Evolutionary conservation across 1,139 yeast genomes (phyloP).

Genomic region (Yamadazyma conglobata): DNA sequence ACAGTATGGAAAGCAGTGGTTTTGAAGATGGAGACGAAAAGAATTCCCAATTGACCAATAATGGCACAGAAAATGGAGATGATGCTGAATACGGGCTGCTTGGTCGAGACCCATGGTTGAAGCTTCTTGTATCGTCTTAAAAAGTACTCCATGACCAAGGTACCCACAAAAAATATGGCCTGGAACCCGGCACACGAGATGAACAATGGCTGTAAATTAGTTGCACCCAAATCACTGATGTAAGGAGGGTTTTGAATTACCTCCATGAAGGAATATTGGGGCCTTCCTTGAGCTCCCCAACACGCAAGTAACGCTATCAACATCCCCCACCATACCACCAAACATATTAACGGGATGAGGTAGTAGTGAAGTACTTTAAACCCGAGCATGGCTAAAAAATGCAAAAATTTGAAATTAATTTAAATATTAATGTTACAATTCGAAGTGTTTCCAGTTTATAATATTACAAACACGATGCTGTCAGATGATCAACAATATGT

Average conservation of each 20-base stretch:
- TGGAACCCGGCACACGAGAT: conserved; percentile 78
- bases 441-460: no score
- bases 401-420: no score
- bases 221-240: conserved; percentile 83
- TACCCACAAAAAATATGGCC: conserved; percentile 71
- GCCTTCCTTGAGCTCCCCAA: conserved; percentile 79
- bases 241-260: conserved; percentile 55
- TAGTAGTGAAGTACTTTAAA: conserved; percentile 35
- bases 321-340: conserved; percentile 42
- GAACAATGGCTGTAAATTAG: conserved; percentile 77
- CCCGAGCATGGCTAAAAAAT: no score
- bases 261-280: conserved; percentile 58
- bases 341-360: conserved; percentile 27
- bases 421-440: no score
- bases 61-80: conserved; percentile 50
- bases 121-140: conserved; percentile 52
- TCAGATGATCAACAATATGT: no score
- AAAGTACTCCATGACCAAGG: conserved; percentile 55
- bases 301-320: conserved; percentile 35
- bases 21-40: conserved; percentile 73
- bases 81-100: conserved; percentile 50
- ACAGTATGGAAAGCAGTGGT: conserved; percentile 56
- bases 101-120: conserved; percentile 48
- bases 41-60: conserved; percentile 73
- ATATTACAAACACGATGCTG: no score